Percentiles rank a stretch among this genome's conserved stretches.
Conservation (phyloP, 768 basidiomycete genomes). For the Hygrocybe coccinea region DNA sequence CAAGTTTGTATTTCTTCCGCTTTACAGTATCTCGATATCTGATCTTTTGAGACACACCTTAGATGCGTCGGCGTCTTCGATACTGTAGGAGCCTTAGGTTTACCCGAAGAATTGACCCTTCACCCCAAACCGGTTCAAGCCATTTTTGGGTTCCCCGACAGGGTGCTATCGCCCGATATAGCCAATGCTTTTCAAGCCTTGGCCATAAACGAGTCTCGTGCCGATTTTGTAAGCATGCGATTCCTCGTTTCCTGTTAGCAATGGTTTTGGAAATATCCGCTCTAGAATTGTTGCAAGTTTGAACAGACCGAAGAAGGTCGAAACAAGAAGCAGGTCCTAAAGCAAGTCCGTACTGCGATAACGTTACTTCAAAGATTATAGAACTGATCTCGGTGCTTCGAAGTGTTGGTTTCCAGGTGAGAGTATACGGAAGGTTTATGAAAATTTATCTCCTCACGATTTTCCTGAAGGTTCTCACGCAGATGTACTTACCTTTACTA, state of each 20-base stretch:
- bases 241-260: neutral
- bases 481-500: slow-evolving; percentile 35
- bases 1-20: slow-evolving; percentile 41
- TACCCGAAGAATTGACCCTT: slow-evolving; percentile 60
- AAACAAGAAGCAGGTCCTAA: slow-evolving; percentile 52
- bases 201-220: slow-evolving; percentile 61
- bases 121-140: slow-evolving; percentile 40
- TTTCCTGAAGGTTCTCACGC: slow-evolving; percentile 32
- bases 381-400: neutral
- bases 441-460: neutral
- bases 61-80: slow-evolving; percentile 74
- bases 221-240: slow-evolving; percentile 54
- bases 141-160: slow-evolving; percentile 64
- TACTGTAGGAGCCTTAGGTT: slow-evolving; percentile 68
- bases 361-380: neutral
- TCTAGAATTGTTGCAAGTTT: slow-evolving; percentile 58
- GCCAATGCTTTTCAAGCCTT: slow-evolving; percentile 64
- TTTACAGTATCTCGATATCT: neutral
- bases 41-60: neutral
- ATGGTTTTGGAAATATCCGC: neutral
- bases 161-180: slow-evolving; percentile 55
- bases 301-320: slow-evolving; percentile 50
- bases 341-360: slow-evolving; percentile 43
- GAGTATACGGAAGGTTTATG: slow-evolving; percentile 12
- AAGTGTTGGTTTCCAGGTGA: slow-evolving; percentile 72